phyloP scores from a whole-genome alignment of 768 basidiomycete species.

The Mycena latifolia region DNA sequence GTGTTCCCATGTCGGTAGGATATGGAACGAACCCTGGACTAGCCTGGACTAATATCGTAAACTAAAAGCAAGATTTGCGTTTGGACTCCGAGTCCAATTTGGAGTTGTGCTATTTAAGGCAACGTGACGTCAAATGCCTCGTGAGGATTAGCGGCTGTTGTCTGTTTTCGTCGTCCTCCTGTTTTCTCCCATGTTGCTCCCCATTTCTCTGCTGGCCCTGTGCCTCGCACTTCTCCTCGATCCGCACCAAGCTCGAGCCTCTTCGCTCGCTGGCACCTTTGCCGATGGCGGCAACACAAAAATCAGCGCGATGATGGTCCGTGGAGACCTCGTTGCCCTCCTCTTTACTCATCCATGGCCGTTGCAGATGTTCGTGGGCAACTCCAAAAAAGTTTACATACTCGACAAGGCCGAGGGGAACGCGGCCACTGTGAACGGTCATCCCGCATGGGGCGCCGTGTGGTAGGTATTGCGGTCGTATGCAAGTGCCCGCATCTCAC shows the following conservation, averaged over 20 bases:
- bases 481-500: not conserved
- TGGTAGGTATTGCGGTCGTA: slow-evolving; percentile 59
- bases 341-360: slow-evolving; percentile 7
- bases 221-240: slow-evolving; percentile 54
- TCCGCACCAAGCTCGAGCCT: slow-evolving; percentile 49
- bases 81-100: too few relatives aligned
- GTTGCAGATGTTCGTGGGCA: slow-evolving; percentile 83
- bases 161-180: not conserved
- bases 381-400: slow-evolving; percentile 85
- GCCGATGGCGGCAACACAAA: slow-evolving; percentile 59
- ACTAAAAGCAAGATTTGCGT: too few relatives aligned
- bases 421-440: slow-evolving; percentile 70
- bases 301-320: slow-evolving; percentile 69
- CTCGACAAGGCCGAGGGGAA: slow-evolving; percentile 82
- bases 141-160: too few relatives aligned
- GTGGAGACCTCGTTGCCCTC: slow-evolving; percentile 30
- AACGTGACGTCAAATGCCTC: too few relatives aligned
- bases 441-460: slow-evolving; percentile 81
- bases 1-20: too few relatives aligned
- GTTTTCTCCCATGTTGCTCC: slow-evolving; percentile 42
- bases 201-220: slow-evolving; percentile 56
- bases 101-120: too few relatives aligned
- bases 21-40: too few relatives aligned
- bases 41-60: too few relatives aligned
- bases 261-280: slow-evolving; percentile 54